phyloP scores from a whole-genome alignment of 345 rosid genomes.

The Balakata baccata region DNA sequence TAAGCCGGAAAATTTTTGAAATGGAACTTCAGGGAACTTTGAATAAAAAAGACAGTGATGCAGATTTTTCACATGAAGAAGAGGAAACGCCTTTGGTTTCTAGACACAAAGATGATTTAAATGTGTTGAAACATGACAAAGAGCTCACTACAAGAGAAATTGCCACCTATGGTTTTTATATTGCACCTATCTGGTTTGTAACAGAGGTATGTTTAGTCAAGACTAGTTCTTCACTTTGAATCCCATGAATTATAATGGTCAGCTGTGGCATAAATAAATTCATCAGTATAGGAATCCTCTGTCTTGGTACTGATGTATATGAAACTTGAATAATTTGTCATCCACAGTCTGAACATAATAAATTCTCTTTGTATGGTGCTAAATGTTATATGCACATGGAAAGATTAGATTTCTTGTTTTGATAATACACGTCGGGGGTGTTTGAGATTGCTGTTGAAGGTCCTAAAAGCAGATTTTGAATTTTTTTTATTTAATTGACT shows the following conservation, averaged over 20 bases:
- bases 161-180: slow-evolving; percentile 74
- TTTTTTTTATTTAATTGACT: too few species aligned
- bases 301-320: not conserved
- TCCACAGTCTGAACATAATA: not conserved
- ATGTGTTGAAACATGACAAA: slow-evolving; percentile 44
- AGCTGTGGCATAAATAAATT: not conserved
- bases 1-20: slow-evolving; percentile 55
- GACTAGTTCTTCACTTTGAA: slow-evolving; percentile 5
- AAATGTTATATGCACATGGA: too few species aligned
- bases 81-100: slow-evolving; percentile 67
- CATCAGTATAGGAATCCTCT: not conserved
- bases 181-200: slow-evolving; percentile 98
- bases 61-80: slow-evolving; percentile 45
- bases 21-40: slow-evolving; percentile 72
- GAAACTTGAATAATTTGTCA: not conserved
- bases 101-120: slow-evolving; percentile 53
- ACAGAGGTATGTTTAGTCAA: slow-evolving; percentile 59
- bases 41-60: slow-evolving; percentile 71
- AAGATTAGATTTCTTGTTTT: too few species aligned
- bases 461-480: too few species aligned
- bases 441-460: too few species aligned
- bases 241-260: not conserved
- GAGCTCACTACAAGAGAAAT: slow-evolving; percentile 63
- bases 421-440: too few species aligned
- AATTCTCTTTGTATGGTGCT: too few species aligned